A percentile compares a stretch with the other conserved stretches of the same genome.
phyloP scores from a whole-genome alignment of 148 eudicot species.

The Drosera capensis region DNA sequence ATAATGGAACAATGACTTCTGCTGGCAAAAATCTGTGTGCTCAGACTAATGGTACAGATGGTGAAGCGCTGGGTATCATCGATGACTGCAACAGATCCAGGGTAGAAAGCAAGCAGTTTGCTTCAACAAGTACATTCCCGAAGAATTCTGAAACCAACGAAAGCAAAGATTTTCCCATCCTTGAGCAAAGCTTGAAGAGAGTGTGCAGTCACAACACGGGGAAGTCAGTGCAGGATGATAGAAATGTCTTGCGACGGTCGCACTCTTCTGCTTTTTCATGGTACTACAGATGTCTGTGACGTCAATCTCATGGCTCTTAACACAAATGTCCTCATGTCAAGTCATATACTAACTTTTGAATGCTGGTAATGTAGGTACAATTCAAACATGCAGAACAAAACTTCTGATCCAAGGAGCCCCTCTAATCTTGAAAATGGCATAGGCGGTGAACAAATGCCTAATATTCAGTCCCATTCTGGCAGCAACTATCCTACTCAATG shows the following conservation, averaged over 20 bases:
- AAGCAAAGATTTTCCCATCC: conserved; percentile 8
- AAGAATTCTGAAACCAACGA: conserved; percentile 12
- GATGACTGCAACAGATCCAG: conserved; percentile 7
- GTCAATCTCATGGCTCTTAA: not conserved
- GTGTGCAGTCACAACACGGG: conserved; percentile 17
- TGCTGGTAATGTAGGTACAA: conserved; percentile 26
- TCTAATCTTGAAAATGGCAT: conserved; percentile 13
- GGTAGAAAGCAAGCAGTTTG: conserved; percentile 11
- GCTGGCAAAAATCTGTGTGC: conserved; percentile 9
- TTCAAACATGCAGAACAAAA: conserved; percentile 17
- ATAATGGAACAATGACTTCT: not conserved
- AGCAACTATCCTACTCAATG: conserved; percentile 20
- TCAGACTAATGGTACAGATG: not conserved
- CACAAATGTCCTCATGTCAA: not conserved
- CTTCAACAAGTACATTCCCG: conserved; percentile 7
- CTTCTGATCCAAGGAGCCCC: conserved; percentile 14
- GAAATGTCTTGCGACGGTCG: conserved; percentile 25
- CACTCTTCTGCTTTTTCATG: conserved; percentile 41
- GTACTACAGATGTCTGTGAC: conserved; percentile 2
- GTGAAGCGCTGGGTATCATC: not conserved
- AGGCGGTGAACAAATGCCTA: conserved; percentile 11
- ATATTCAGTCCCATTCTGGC: conserved; percentile 15
- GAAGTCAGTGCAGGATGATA: conserved; percentile 18
- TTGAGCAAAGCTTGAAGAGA: conserved; percentile 26
- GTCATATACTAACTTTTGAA: not conserved